A percentile compares a stretch with the other conserved stretches of the same genome.
Evolutionary conservation across 2,329 filamentous ascomycete species (phyloP).

Genomic region (Didymella sp.): DNA sequence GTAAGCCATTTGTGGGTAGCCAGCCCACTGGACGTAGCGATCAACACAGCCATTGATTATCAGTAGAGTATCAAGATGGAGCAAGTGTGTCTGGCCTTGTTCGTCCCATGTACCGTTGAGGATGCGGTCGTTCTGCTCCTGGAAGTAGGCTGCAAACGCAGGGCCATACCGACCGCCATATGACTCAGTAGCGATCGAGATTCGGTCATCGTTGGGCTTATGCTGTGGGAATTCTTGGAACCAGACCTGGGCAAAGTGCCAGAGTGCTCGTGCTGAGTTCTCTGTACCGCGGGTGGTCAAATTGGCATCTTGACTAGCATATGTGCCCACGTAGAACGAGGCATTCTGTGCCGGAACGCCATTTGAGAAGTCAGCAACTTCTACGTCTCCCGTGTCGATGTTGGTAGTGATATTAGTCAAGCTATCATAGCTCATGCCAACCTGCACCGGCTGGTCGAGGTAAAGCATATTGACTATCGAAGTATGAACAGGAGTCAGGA

Average conservation of each 20-base stretch:
- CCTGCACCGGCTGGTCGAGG: conserved; percentile 69
- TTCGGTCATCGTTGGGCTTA: conserved; percentile 26
- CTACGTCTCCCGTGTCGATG: conserved; percentile 28
- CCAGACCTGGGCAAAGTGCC: conserved; percentile 31
- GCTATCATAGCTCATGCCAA: conserved; percentile 58
- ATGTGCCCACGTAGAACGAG: conserved; percentile 32
- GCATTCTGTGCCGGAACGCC: conserved; percentile 20
- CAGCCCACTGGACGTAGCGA: conserved; percentile 55
- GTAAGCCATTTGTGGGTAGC: conserved; percentile 60
- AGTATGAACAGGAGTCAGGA: not conserved
- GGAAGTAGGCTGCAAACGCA: conserved; percentile 60
- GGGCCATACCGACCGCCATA: conserved; percentile 65
- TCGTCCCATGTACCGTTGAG: conserved; percentile 24
- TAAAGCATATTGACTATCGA: conserved; percentile 60
- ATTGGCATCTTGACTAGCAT: conserved; percentile 54
- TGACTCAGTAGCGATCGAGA: conserved; percentile 41
- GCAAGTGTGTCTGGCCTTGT: conserved; percentile 45
- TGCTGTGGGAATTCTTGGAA: conserved; percentile 31
- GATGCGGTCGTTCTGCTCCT: conserved; percentile 62
- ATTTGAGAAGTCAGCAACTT: conserved; percentile 19
- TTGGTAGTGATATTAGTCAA: conserved; percentile 46
- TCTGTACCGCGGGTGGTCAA: conserved; percentile 55
- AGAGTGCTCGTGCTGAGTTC: conserved; percentile 28
- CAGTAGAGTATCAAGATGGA: conserved; percentile 59
- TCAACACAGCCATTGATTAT: conserved; percentile 66